These are phyloP conservation scores for Tylopilus sp. DNA, from an alignment of 1,284 basidiomycete species.

Conservation along the genomic window DNA sequence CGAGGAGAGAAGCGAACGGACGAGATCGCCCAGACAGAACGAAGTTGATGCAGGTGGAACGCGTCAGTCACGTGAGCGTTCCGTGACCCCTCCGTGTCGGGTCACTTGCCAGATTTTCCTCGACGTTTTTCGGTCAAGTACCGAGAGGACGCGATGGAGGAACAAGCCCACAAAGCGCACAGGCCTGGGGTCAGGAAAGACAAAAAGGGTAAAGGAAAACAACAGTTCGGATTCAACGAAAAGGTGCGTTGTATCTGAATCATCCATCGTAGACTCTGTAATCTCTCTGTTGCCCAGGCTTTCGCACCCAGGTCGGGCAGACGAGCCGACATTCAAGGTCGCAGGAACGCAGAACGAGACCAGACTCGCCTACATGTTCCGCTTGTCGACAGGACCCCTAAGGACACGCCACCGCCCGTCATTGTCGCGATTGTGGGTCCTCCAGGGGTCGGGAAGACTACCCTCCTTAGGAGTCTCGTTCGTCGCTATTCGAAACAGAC, in stretches of 20 bases:
- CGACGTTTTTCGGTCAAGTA: background rate
- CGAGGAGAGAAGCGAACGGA: constrained; percentile 1
- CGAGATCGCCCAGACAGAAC: constrained; percentile 13
- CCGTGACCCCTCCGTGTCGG: constrained; percentile 14
- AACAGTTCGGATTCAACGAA: constrained; percentile 81
- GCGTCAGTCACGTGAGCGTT: constrained; percentile 31
- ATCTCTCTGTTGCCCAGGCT: constrained; percentile 49
- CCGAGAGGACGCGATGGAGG: constrained; percentile 47
- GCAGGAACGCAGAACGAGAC: constrained; percentile 89
- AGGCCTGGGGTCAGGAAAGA: constrained; percentile 66
- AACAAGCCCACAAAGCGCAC: constrained; percentile 74
- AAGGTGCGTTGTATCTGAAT: constrained; percentile 54
- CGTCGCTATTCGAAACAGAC: constrained; percentile 95
- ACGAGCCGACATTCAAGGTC: constrained; percentile 82
- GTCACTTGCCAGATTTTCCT: constrained; percentile 17
- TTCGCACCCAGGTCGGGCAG: constrained; percentile 92
- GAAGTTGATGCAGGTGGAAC: constrained; percentile 9
- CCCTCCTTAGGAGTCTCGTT: constrained; percentile 89
- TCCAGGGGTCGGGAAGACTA: constrained; percentile 96
- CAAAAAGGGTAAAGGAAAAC: constrained; percentile 75
- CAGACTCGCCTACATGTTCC: constrained; percentile 96
- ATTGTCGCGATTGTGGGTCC: constrained; percentile 97
- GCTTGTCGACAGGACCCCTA: constrained; percentile 90
- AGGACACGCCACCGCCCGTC: constrained; percentile 89
- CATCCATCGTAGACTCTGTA: background rate